Evolutionary conservation across 208 protist genomes (phyloP).

Genomic region (Borovskyia barvae): DNA sequence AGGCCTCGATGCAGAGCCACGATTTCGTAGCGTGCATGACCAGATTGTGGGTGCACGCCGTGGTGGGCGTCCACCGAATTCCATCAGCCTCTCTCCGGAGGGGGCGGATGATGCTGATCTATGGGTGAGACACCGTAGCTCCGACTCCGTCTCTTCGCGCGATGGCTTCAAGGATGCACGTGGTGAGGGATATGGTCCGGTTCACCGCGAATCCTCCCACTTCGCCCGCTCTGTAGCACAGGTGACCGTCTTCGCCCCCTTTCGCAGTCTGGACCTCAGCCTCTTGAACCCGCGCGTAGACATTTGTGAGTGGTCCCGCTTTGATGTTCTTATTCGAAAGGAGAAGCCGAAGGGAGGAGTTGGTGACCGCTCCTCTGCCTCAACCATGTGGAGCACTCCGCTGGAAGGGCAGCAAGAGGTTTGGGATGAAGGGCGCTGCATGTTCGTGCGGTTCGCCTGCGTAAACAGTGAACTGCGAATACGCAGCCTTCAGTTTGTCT

Average conservation of each 20-base stretch:
- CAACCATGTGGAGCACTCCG: background rate
- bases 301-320: slow-evolving; percentile 71
- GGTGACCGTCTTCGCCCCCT: slow-evolving; percentile 61
- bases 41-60: slow-evolving; percentile 5
- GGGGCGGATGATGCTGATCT: too few species aligned
- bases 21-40: slow-evolving; percentile 70
- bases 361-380: background rate
- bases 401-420: slow-evolving; percentile 30
- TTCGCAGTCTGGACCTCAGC: slow-evolving; percentile 73
- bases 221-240: slow-evolving; percentile 39
- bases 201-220: background rate
- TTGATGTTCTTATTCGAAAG: slow-evolving; percentile 79
- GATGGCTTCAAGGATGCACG: background rate
- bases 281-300: slow-evolving; percentile 38
- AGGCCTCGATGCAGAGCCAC: slow-evolving; percentile 11
- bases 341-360: background rate
- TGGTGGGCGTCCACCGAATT: too few species aligned
- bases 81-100: too few species aligned
- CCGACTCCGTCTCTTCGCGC: too few species aligned
- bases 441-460: slow-evolving; percentile 69
- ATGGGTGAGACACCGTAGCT: too few species aligned
- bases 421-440: slow-evolving; percentile 45
- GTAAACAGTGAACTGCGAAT: slow-evolving; percentile 81
- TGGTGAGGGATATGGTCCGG: background rate
- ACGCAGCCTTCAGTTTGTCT: slow-evolving; percentile 67